Evolutionary conservation across 2,329 filamentous ascomycete species (phyloP), one percentile per base, ranked within the genome.

Genomic region (Fusarium sp.): DNA sequence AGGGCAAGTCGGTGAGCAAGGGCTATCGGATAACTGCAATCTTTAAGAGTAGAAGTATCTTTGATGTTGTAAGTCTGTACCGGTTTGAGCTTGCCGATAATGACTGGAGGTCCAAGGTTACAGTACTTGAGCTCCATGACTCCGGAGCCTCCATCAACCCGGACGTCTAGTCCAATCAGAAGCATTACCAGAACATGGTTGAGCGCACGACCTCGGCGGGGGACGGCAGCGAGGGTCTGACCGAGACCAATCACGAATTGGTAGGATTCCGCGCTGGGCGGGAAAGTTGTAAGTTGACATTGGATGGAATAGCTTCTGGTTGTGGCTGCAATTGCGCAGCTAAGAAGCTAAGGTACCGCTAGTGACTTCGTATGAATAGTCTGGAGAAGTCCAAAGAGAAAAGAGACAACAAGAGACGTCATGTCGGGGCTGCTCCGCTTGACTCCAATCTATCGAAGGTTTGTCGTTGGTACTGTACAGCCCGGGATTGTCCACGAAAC

Each of bases 151-250:
- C 73, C 70, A 73, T 72, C 62, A 62, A 64, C 43, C 65, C 62
- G 62, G 56, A 46, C 50, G 42, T 64, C 71, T 76, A 77, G 57
- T 66, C 76, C 76, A 77, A 78, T 76, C 69, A 77, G 61, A 57
- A 51, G 45, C 50, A 63, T 67, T 71, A 64, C 66, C 65, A 70
- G 67, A 57, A 64, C 64, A 64, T 65, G 57, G 57, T 62, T 57
- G 61, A 54, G 65, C 70, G 70, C 61, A 65, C 62, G 59, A 63
- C 58, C 56, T 65, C 54, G 57, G 71, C 65, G 69, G 69, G 70
- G 69, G 43, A 47, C 47, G 52, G 44, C 44, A 62, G 65, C 49
- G 62, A 69, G 62, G 47, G 53, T 22, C 39, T 67, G 55, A 42
- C 63, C 51, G 46, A 70, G 39, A 49, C 68, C 62, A 67, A 71